Evolutionary conservation across 2,329 filamentous ascomycete species (phyloP).

Genomic region (Emmonsiellopsis sp.): DNA sequence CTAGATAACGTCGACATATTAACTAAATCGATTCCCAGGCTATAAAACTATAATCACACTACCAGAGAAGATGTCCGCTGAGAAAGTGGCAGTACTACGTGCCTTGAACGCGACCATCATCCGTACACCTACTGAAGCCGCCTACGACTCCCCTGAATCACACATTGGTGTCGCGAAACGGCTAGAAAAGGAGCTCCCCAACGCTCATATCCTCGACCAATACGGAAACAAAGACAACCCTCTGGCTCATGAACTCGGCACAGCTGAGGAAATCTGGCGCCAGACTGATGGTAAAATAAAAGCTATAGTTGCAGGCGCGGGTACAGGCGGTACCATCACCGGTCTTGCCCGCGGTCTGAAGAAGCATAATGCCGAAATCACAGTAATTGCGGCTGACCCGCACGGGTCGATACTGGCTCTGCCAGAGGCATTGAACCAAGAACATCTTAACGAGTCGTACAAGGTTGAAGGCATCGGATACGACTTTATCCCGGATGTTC

Average conservation of each 20-base stretch:
- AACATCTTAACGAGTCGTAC: constrained; percentile 73
- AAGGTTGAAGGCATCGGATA: constrained; percentile 99
- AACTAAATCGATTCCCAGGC: constrained; percentile 27
- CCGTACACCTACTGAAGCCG: constrained; percentile 89
- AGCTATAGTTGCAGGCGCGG: constrained; percentile 81
- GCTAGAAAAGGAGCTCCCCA: constrained; percentile 89
- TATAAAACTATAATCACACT: constrained; percentile 99
- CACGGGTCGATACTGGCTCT: constrained; percentile 83
- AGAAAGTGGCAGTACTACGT: constrained; percentile 91
- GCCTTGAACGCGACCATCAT: constrained; percentile 96
- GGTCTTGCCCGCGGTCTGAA: constrained; percentile 74
- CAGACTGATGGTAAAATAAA: constrained; percentile 78
- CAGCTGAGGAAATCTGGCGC: constrained; percentile 90
- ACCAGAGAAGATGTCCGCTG: constrained; percentile 97
- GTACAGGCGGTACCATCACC: constrained; percentile 91
- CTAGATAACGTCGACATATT: neutral
- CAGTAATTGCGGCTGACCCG: constrained; percentile 86
- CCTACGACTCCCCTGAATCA: constrained; percentile 87
- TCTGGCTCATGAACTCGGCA: constrained; percentile 84
- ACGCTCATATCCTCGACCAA: constrained; percentile 94
- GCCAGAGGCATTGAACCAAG: constrained; percentile 68
- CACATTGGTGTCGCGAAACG: constrained; percentile 91
- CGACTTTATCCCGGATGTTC: constrained; percentile 92
- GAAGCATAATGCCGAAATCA: constrained; percentile 78
- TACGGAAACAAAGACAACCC: constrained; percentile 91